Base-by-base conservation (phyloP, 2,329 filamentous ascomycete species). In the Cladophialophora psammophila region DNA sequence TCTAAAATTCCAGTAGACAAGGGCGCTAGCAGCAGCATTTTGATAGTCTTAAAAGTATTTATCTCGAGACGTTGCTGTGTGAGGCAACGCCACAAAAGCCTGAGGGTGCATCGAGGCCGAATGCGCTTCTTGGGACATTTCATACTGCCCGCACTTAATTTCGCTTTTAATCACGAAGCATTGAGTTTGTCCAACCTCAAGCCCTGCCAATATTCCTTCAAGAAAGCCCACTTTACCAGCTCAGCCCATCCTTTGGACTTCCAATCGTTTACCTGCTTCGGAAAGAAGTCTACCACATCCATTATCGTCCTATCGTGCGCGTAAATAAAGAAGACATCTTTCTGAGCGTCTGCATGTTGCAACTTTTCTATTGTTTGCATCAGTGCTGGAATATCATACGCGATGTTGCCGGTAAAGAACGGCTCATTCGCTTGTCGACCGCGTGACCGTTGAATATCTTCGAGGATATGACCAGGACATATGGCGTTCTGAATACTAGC, bases 271-370 rank as follows among this genome's bases (percentile, higher is more conserved):
- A 38, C 65, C 5, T 31, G 13, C 9, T 5, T 13, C 2, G 76
- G 74, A 54, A 78, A 75, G 59, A 71, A 67, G 63, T 75, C 69
- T n/a, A 72, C 55, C 9, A 72, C 62, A 9, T 72, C 73, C 5
- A 69, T 60, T 48, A 77, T 42, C 3, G 65, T 68, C 13, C 57
- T 45, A 54, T 76, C 76, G 57, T 78, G 75, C n/a, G 74, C 74
- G 20, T 73, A 68, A 31, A 69, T 60, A 3, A 75, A 71, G 34
- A 73, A 71, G 5, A 77, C 69, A 58, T 75, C 70, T 1, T 70
- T 63, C 50, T 72, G 64, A 7, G 69, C 72, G 53, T 77, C 75
- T 32, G 64, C 54, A 2, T 53, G 32, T 32, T 66, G 64, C 5
- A 50, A 48, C 20, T 64, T 63, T 13, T 58, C 36, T 31, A 70